Conservation (phyloP, 352 stramenopile genomes). For the Globisporangium canariense region DNA sequence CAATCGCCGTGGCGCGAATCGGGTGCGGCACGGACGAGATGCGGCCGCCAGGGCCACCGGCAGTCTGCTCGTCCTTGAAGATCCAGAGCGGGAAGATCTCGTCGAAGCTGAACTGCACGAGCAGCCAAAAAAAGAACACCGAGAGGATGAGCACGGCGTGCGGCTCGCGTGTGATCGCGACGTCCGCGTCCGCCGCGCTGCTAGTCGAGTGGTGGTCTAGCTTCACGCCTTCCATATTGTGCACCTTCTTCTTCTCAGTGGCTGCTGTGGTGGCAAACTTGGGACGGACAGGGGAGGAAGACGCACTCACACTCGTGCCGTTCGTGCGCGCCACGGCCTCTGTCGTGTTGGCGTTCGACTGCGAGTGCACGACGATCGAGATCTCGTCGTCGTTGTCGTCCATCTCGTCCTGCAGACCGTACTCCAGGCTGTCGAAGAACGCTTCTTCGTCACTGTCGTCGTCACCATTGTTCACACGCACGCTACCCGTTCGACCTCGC, state of each 20-base stretch:
- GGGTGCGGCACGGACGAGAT: constrained; percentile 22
- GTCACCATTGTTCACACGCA: constrained; percentile 33
- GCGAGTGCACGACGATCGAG: constrained; percentile 73
- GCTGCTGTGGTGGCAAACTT: constrained; percentile 18
- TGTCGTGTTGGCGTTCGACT: constrained; percentile 31
- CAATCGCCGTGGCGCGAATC: constrained; percentile 38
- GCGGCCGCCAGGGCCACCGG: not conserved
- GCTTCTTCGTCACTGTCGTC: constrained; percentile 72
- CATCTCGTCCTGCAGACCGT: constrained; percentile 62
- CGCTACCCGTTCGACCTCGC: constrained; percentile 24
- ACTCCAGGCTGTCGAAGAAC: constrained; percentile 79
- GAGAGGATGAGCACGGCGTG: constrained; percentile 63
- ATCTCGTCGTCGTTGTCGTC: constrained; percentile 64
- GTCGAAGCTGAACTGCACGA: constrained; percentile 76
- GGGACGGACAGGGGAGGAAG: not conserved
- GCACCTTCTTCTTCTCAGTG: constrained; percentile 15
- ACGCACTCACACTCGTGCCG: not conserved
- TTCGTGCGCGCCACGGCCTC: constrained; percentile 31
- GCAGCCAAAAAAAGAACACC: constrained; percentile 68
- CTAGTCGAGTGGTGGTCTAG: constrained; percentile 8
- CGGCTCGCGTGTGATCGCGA: constrained; percentile 65
- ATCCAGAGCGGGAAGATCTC: constrained; percentile 80
- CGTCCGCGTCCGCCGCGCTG: constrained; percentile 25
- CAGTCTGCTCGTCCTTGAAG: constrained; percentile 51
- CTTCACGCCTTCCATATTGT: constrained; percentile 27